Evolutionary conservation across 1,139 yeast species (phyloP), one percentile per base, ranked within the genome.

Genomic region (Kluyveromyces sp.): DNA sequence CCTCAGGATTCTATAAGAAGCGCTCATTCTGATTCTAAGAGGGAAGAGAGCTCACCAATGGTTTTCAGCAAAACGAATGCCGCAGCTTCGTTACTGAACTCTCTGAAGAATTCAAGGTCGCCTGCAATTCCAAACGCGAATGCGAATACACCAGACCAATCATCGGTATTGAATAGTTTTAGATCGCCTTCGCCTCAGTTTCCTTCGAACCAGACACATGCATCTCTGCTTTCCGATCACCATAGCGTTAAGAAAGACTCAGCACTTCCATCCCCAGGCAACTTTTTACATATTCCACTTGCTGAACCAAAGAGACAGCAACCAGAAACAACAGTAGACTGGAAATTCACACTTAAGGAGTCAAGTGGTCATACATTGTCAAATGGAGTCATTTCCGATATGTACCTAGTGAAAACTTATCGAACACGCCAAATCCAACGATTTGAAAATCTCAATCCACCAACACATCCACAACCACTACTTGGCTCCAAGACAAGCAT

Each of bases 381-480:
- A 0, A 63, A 68, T 25, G 88, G 88, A 1, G 56, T 64, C 4
- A 80, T 83, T 2, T 65, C 69, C 34, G 69, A 71, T 39, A 75
- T 77, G 49, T 79, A 74, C 34, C 57, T 77, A 25, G 89, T 78
- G 0, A 78, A 78, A 45, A 50, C 64, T 84, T 7, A 71, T 83
- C 7, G 75, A 77, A 34, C 74, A 81, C 47, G 95, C 95, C 1
- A 78, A 78, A 48, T 67, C 69, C 39, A 70, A 78, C 53, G 75
- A 78, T 31, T 72, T 85, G 48, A 75, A 78, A 47, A 73, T 88
- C 7, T 80, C 88, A 4, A 78, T 88, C 21, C 95, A 87, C 65
- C 96, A 88, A 61, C 96, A 88, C 64, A 81, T 86, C 45, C 67
- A 64, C 46, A 58, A 64, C 41, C 88, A 84, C 58, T 86, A 83